phyloP scores from a whole-genome alignment of 306 rosid species.

The Prosopis cineraria region DNA sequence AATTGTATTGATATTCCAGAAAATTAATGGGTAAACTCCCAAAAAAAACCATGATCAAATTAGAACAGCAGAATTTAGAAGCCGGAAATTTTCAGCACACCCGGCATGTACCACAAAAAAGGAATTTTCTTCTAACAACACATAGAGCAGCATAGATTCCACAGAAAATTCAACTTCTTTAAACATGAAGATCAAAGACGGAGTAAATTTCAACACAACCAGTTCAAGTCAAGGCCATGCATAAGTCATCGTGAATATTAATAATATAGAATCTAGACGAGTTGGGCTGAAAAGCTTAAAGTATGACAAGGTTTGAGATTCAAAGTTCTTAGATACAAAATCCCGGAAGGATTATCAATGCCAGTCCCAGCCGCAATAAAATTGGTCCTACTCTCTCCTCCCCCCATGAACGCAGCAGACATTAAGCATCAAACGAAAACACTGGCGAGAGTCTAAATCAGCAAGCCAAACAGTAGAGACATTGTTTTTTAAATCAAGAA shows the following conservation, averaged over 20 bases:
- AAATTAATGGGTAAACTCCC: not conserved
- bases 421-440: not conserved
- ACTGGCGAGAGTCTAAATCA: not conserved
- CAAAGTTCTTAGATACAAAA: not conserved
- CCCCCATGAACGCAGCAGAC: not conserved
- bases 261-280: not conserved
- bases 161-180: not conserved
- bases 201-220: not conserved
- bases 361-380: not conserved
- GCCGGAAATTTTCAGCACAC: not conserved
- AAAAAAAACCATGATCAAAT: not conserved
- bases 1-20: not conserved
- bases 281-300: not conserved
- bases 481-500: not conserved
- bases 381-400: not conserved
- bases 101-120: no score
- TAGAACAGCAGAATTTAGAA: not conserved
- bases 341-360: slow-evolving; percentile 4
- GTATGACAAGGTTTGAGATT: not conserved
- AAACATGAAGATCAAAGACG: not conserved
- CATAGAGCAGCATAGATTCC: not conserved
- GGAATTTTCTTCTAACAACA: not conserved
- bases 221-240: slow-evolving; percentile 16
- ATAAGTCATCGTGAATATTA: not conserved
- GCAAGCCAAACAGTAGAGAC: not conserved